Evolutionary conservation across 805 yeast species (phyloP).

Genomic region (Starmerella geochares): DNA sequence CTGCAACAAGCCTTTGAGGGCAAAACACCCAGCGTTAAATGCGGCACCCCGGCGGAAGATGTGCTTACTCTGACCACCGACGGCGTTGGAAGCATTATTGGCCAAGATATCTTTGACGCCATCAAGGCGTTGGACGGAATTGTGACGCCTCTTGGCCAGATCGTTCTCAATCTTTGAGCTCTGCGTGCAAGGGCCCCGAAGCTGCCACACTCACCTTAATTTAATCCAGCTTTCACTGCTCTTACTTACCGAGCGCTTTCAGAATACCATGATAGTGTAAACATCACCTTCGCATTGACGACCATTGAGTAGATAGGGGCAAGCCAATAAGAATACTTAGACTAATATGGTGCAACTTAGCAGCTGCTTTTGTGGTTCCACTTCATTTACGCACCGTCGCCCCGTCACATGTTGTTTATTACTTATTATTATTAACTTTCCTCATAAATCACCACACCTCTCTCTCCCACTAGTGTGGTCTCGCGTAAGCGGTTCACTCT

Average conservation of each 20-base stretch:
- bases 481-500: conserved; percentile 6
- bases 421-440: neutral
- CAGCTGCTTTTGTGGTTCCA: too few species aligned
- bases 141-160: conserved; percentile 6
- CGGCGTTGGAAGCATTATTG: conserved; percentile 2
- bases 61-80: neutral
- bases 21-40: conserved; percentile 5
- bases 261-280: too few species aligned
- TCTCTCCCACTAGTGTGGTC: neutral
- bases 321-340: too few species aligned
- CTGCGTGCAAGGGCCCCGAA: too few species aligned
- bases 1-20: conserved; percentile 11
- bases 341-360: too few species aligned
- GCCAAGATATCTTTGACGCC: conserved; percentile 1
- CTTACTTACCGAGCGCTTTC: too few species aligned
- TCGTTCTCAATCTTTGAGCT: too few species aligned
- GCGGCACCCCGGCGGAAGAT: conserved; percentile 6
- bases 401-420: neutral
- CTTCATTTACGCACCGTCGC: too few species aligned
- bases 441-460: neutral
- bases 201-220: too few species aligned
- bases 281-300: too few species aligned
- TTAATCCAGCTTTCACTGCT: too few species aligned
- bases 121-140: conserved; percentile 1
- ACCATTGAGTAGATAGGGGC: too few species aligned